Percentiles rank a stretch among this genome's conserved stretches.
Conservation (phyloP, 345 rosid species). For the Salix suchowensis region DNA sequence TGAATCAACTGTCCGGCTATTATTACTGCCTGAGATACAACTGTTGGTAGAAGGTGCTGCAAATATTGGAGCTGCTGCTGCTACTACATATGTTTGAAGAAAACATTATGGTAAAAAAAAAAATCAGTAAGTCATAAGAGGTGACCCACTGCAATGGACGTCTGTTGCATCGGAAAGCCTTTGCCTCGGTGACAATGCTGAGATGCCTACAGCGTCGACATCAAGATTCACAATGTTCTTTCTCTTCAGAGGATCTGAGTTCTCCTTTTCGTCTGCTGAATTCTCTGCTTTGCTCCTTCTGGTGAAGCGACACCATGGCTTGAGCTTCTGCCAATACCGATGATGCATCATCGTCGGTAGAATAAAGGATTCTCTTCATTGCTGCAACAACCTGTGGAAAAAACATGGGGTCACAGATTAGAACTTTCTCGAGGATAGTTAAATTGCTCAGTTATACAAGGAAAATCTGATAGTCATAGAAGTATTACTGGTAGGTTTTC, state of each 20-base stretch:
- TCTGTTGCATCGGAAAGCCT: conserved; percentile 83
- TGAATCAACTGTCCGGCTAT: not conserved
- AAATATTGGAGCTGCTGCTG: not conserved
- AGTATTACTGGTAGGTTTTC: conserved; percentile 58
- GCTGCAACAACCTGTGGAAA: conserved; percentile 67
- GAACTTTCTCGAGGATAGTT: not conserved
- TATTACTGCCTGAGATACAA: conserved; percentile 9
- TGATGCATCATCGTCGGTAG: conserved; percentile 64
- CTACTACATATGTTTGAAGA: not conserved
- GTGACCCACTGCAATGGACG: conserved; percentile 85
- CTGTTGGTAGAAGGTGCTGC: conserved; percentile 1
- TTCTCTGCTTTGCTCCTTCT: conserved; percentile 47
- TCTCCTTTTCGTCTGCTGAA: conserved; percentile 56
- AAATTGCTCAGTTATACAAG: not conserved
- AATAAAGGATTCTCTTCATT: conserved; percentile 71
- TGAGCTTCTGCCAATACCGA: conserved; percentile 66
- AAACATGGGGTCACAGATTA: not conserved
- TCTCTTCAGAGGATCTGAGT: conserved; percentile 64
- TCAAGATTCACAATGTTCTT: conserved; percentile 68
- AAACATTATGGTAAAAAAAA: conserved; percentile 7
- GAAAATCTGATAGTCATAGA: not conserved
- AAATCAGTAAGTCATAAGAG: conserved; percentile 74
- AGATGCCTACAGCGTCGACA: conserved; percentile 64
- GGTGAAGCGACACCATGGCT: conserved; percentile 46
- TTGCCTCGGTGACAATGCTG: conserved; percentile 74